Base-by-base conservation (phyloP, 2,329 filamentous ascomycete genomes). In the Calonectria fujianensis region DNA sequence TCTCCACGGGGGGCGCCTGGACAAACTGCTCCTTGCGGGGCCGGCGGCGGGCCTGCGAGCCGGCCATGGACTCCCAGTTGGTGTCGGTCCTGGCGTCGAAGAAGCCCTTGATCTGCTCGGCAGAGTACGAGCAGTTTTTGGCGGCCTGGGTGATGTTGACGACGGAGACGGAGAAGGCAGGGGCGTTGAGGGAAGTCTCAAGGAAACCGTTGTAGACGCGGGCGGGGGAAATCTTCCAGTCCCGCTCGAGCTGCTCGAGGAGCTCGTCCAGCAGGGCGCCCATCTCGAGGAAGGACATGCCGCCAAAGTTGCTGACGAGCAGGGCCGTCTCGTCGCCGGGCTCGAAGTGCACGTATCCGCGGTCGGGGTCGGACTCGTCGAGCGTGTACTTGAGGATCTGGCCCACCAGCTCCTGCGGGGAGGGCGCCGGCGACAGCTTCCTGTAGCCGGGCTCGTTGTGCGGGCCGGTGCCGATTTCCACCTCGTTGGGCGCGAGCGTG, bases 141-240 rank as follows among this genome's bases (percentile, higher is more conserved):
- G 89, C 86, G 0, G 88, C 86, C 0, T 86, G 87, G 0, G 88
- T 88, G 50, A 92, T 81, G 82, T 93, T 94, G 79, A 94, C 85
- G 64, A 95, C 79, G 4, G 92, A 93, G 8, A 95, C 88, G 18
- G 91, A 93, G 80, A 95, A 95, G 0, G 93, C 93, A 0, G 93
- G 89, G 0, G 92, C 93, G 77, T 95, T 94, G 79, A 95, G 88
- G 20, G 92, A 94, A 0, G 93, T 94, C 88, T 94, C 94, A 71
- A 93, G 89, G 35, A 91, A 92, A 1, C 93, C 93, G 0, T 89
- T 85, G 67, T 91, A 88, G 67, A 94, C 88, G 37, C 93, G 87
- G 4, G 87, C 87, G 0, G 90, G 90, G 61, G 85, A 82, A 6
- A 91, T 85, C 8, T 85, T 84, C 88, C 89, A 91, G 74, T 86